phyloP scores from a whole-genome alignment of 768 basidiomycete species.

The Daedaleopsis nitida region DNA sequence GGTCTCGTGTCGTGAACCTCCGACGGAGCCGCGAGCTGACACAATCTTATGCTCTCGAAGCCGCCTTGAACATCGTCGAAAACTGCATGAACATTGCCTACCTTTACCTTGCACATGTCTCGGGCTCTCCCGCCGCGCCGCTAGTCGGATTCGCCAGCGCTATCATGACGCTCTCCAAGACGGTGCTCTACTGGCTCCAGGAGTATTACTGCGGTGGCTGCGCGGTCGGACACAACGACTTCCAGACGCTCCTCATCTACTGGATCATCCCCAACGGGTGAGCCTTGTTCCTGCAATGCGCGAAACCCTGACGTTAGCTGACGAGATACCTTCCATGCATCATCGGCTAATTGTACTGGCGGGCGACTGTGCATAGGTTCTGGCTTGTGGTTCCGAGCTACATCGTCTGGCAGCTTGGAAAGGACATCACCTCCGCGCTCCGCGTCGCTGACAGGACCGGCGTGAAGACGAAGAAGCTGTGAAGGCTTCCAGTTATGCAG shows the following conservation, averaged over 20 bases:
- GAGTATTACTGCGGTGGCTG: constrained; percentile 78
- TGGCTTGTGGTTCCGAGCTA: constrained; percentile 76
- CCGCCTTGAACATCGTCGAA: constrained; percentile 79
- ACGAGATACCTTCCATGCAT: not conserved
- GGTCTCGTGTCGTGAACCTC: not conserved
- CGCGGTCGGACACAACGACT: constrained; percentile 71
- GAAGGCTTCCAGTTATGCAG: not conserved
- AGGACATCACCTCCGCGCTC: constrained; percentile 57
- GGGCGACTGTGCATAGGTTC: constrained; percentile 42
- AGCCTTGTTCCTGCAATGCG: constrained; percentile 24
- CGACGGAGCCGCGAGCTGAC: not conserved
- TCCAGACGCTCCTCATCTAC: constrained; percentile 50
- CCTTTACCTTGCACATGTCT: constrained; percentile 71
- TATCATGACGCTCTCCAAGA: constrained; percentile 85
- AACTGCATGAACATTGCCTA: constrained; percentile 73
- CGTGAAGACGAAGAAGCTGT: constrained; percentile 37
- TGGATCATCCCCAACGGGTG: constrained; percentile 85
- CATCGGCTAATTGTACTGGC: not conserved
- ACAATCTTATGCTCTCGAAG: constrained; percentile 42
- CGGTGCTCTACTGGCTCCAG: constrained; percentile 77
- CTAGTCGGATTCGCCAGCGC: constrained; percentile 73
- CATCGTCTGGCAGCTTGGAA: constrained; percentile 60
- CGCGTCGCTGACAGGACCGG: constrained; percentile 28
- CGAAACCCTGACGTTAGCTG: not conserved
- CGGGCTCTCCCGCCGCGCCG: constrained; percentile 63